Conservation (phyloP, 2,329 filamentous ascomycete genomes). For the Fusarium napiforme region DNA sequence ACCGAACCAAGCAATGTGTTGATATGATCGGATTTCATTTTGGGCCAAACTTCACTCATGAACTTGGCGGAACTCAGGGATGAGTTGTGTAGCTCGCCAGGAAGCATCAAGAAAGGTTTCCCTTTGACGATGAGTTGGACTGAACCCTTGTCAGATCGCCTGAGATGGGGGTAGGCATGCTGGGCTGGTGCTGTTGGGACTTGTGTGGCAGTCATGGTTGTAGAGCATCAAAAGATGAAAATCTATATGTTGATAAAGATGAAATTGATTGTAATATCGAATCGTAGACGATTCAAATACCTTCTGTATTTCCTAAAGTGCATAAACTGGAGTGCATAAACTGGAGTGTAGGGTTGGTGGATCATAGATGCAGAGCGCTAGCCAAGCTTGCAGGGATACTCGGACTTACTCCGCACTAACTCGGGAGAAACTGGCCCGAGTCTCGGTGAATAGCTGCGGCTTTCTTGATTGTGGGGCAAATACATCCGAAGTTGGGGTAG, state of each 20-base stretch:
- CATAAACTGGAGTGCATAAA: not conserved
- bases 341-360: not conserved
- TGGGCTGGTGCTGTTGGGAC: not conserved
- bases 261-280: not conserved
- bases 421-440: not conserved
- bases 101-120: constrained; percentile 51
- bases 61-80: constrained; percentile 49
- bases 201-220: constrained; percentile 28
- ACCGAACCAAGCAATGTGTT: constrained; percentile 53
- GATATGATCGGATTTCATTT: constrained; percentile 48
- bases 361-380: not conserved
- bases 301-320: not conserved
- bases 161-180: constrained; percentile 26
- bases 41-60: constrained; percentile 47
- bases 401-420: constrained; percentile 34
- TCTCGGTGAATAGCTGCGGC: not conserved
- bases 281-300: constrained; percentile 16
- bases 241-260: not conserved
- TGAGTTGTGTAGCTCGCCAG: constrained; percentile 52
- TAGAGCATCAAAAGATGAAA: not conserved
- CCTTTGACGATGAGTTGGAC: constrained; percentile 52
- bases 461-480: not conserved
- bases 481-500: no score
- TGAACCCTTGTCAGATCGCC: constrained; percentile 41
- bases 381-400: not conserved